A percentile compares a stretch with the other conserved stretches of the same genome.
Conservation (phyloP, 2,329 filamentous ascomycete species). For the Penicillium glabrum region DNA sequence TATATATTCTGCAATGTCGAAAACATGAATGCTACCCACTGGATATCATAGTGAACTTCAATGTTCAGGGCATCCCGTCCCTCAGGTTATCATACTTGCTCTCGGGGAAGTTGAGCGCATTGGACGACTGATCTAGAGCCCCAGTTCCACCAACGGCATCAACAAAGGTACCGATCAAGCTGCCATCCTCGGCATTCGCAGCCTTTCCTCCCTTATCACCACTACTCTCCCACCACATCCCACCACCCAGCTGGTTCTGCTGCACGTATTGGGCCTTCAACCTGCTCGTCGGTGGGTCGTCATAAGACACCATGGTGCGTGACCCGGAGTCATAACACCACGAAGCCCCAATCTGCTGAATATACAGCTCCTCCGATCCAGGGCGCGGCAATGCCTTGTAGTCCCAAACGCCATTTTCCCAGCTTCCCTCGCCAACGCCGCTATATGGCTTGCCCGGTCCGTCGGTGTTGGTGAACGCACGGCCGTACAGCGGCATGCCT, state of each 20-base stretch:
- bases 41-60: background rate
- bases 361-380: conserved; percentile 64
- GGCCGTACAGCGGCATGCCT: conserved; percentile 95
- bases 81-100: conserved; percentile 43
- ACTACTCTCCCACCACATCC: conserved; percentile 95
- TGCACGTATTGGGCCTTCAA: conserved; percentile 72
- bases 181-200: conserved; percentile 46
- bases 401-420: conserved; percentile 84
- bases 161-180: conserved; percentile 63
- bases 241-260: conserved; percentile 70
- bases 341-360: conserved; percentile 65
- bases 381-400: conserved; percentile 78
- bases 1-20: background rate
- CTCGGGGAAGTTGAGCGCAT: conserved; percentile 40
- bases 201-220: conserved; percentile 64
- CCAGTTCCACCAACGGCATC: conserved; percentile 34
- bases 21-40: background rate
- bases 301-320: conserved; percentile 73
- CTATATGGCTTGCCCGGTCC: conserved; percentile 70
- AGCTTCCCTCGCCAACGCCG: conserved; percentile 71
- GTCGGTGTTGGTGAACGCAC: conserved; percentile 76
- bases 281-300: conserved; percentile 59
- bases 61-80: conserved; percentile 14
- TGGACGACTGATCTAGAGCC: conserved; percentile 36
- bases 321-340: conserved; percentile 71